phyloP scores from a whole-genome alignment of 805 yeast genomes.

The Clavispora fructus region DNA sequence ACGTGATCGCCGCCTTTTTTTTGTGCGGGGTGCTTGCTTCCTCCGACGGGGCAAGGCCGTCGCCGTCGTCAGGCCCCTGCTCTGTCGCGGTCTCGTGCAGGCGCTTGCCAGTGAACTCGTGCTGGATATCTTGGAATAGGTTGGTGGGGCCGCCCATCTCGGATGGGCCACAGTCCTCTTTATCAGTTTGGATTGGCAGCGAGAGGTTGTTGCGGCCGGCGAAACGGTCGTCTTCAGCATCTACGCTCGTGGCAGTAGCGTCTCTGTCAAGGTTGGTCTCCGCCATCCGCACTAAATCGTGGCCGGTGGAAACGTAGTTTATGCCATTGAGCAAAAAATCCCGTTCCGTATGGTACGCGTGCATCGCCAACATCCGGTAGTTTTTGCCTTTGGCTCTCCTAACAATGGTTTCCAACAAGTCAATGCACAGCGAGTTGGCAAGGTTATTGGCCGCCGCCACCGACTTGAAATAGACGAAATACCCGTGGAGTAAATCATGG shows the following conservation, averaged over 20 bases:
- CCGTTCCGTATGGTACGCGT: constrained; percentile 28
- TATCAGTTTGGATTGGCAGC: constrained; percentile 20
- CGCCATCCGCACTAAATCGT: constrained; percentile 15
- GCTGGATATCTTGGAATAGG: constrained; percentile 17
- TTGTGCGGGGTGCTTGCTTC: not conserved
- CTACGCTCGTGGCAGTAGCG: constrained; percentile 14
- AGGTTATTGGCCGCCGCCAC: constrained; percentile 53
- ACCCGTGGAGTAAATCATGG: constrained; percentile 44
- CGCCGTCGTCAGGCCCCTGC: not conserved
- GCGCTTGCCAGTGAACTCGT: constrained; percentile 4
- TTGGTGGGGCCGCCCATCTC: constrained; percentile 6
- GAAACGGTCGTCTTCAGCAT: constrained; percentile 11
- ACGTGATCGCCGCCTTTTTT: not conserved
- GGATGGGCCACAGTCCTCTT: constrained; percentile 11
- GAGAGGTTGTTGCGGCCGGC: constrained; percentile 15
- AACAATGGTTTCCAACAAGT: constrained; percentile 48
- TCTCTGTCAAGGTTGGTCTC: constrained; percentile 6
- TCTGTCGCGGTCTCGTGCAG: not conserved
- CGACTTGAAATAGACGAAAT: constrained; percentile 45
- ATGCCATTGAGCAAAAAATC: constrained; percentile 17
- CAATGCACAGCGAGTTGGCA: constrained; percentile 70
- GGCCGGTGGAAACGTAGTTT: constrained; percentile 24
- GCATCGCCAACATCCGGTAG: constrained; percentile 24
- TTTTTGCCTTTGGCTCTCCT: constrained; percentile 22
- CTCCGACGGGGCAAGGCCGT: not conserved